Conservation (phyloP, 345 rosid genomes). For the Lumnitzera littorea region DNA sequence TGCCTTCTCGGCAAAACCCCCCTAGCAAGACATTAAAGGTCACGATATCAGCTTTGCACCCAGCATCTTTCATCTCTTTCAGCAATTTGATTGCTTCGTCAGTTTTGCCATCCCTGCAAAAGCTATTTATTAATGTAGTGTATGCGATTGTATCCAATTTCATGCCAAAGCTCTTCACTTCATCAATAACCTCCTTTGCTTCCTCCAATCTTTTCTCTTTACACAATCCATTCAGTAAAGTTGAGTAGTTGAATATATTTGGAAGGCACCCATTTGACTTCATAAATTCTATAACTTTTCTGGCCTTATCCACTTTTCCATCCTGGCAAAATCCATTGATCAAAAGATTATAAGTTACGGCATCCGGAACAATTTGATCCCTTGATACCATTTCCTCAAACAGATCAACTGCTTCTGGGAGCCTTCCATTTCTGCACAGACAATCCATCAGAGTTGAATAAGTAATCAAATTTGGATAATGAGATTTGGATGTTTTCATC, state of each 20-base stretch:
- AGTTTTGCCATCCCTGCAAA: slow-evolving; percentile 44
- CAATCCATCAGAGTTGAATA: slow-evolving; percentile 69
- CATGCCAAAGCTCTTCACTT: slow-evolving; percentile 53
- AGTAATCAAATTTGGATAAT: slow-evolving; percentile 72
- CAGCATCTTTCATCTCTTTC: slow-evolving; percentile 54
- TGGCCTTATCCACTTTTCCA: slow-evolving; percentile 68
- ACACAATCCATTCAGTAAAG: slow-evolving; percentile 62
- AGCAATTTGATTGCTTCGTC: slow-evolving; percentile 58
- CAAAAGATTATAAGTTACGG: slow-evolving; percentile 57
- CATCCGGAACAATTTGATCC: slow-evolving; percentile 74
- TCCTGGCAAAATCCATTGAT: slow-evolving; percentile 67
- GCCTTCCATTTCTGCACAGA: slow-evolving; percentile 46
- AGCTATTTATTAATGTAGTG: slow-evolving; percentile 67
- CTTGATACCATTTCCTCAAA: slow-evolving; percentile 78
- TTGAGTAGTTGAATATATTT: slow-evolving; percentile 56
- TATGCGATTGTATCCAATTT: slow-evolving; percentile 63
- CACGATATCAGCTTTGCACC: slow-evolving; percentile 64
- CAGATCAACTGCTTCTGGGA: slow-evolving; percentile 62
- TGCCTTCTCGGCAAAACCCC: slow-evolving; percentile 60
- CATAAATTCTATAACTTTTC: slow-evolving; percentile 76
- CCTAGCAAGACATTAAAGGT: slow-evolving; percentile 66
- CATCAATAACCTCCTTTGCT: slow-evolving; percentile 45
- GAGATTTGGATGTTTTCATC: slow-evolving; percentile 24
- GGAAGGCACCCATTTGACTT: slow-evolving; percentile 71
- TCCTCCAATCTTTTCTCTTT: slow-evolving; percentile 52